Evolutionary conservation across 495 filamentous ascomycete species (phyloP), one percentile per base, ranked within the genome.

Genomic region (Halenospora varia): DNA sequence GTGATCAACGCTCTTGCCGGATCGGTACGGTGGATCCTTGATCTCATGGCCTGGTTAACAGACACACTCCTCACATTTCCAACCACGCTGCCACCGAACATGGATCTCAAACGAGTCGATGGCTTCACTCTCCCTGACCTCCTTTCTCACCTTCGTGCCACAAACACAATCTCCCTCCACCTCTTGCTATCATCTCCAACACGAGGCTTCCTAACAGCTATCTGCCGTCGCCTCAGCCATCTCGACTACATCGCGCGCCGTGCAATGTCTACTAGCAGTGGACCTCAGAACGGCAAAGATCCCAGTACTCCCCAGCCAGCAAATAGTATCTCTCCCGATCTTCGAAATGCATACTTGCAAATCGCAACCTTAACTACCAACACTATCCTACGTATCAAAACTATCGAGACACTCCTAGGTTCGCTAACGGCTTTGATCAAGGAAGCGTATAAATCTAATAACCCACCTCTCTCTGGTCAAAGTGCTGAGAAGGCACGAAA

Each of bases 171-270:
- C 13, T 74, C 85, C 22, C 75, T 95, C 22, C 75, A 89, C 57
- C 73, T 91, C 48, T 73, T 91, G 48, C 80, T 92, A 20, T 86
- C 85, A 56, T 89, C 86, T 50, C 83, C 87, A 60, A 85, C 88
- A 13, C 83, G 90, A 10, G 80, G 82, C 45, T 86, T 92, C 62
- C 73, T 92, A 51, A 79, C 78, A 17, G 84, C 84, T 41, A 77
- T 83, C 54, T 89, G 85, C 69, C 86, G 83, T 48, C 81, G 81
- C 25, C 77, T 92, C 25, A 19, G 53, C 8, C 73, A 77, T 25
- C 68, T 82, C 24, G 76, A 80, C 55, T 65, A 54, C 40, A 68
- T 65, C 25, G 65, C 65, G 9, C 59, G 65, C 41, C 65, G 60
- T 58, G 56, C 65, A 2, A 62, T 67, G 18, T 4, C 29, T 13